Evolutionary conservation across 805 yeast genomes (phyloP), one percentile per base, ranked within the genome.

Genomic region (Torulaspora indica): DNA sequence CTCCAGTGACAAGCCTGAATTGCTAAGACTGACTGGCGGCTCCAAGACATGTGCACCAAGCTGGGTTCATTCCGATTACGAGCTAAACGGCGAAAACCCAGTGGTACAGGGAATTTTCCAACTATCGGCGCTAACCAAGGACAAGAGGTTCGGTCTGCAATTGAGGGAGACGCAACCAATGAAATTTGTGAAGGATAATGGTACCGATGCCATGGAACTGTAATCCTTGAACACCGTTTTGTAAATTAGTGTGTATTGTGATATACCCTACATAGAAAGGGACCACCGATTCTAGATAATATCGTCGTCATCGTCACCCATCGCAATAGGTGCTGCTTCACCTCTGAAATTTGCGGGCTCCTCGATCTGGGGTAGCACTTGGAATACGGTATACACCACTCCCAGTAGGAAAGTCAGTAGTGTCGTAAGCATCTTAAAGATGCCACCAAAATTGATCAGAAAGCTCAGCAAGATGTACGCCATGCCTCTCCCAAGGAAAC

Each of bases 1-100:
- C 47, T 57, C 63, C 32, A 58, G 64, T 46, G 70, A 70, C 38
- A 67, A 57, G 46, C 70, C 72, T 35, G 93, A 85, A 63, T 69
- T 85, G 13, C 65, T 90, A 45, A 77, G 95, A 62, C 73, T 91
- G 51, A 78, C 91, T 22, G 97, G 97, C 37, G 95, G 95, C 38
- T 64, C 71, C 30, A 73, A 75, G 55, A 73, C 82, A 20, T 74
- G 81, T 42, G 74, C 76, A 47, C 90, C 96, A 55, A 78, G 87
- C 54, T 93, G 95, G 93, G 83, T 85, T 35, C 96, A 90, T 62
- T 86, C 96, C 22, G 70, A 76, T 33, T 81, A 72, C 67, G 82
- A 82, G 64, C 67, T 91, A 44, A 64, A 73, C 24, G 78, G 77
- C 36, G 68, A 70, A 5, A 72, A 61, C 30, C 56, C 64, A 6